A percentile compares a stretch with the other conserved stretches of the same genome.
Evolutionary conservation across 2,329 filamentous ascomycete genomes (phyloP).

Genomic region (Alternaria incomplexa): DNA sequence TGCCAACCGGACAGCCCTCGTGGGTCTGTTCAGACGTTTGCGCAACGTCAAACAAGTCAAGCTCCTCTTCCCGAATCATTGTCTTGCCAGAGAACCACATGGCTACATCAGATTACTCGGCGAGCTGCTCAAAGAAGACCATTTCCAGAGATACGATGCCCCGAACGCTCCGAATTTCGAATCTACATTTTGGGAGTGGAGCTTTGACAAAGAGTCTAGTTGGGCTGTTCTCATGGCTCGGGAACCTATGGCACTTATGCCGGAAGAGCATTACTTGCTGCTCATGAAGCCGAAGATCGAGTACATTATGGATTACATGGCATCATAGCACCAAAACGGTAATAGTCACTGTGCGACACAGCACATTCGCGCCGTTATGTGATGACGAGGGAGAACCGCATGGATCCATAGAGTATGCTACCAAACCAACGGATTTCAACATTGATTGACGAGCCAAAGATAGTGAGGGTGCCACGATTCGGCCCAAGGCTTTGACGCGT

Average conservation of each 20-base stretch:
- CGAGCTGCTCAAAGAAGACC: constrained; percentile 50
- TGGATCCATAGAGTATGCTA: not conserved
- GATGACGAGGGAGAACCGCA: not conserved
- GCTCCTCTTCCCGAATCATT: constrained; percentile 35
- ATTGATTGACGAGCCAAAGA: not conserved
- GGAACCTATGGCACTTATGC: constrained; percentile 35
- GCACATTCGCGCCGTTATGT: not conserved
- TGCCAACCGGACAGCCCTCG: constrained; percentile 39
- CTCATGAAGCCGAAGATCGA: constrained; percentile 47
- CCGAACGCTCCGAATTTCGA: constrained; percentile 35
- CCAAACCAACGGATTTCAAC: not conserved
- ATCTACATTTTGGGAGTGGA: constrained; percentile 51
- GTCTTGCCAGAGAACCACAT: constrained; percentile 1
- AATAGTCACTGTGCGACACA: not conserved
- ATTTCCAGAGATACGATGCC: constrained; percentile 48
- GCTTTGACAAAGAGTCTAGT: constrained; percentile 31
- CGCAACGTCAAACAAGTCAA: constrained; percentile 40
- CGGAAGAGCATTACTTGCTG: constrained; percentile 48
- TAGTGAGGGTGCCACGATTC: not conserved
- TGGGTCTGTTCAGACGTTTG: constrained; percentile 42
- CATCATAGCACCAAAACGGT: not conserved
- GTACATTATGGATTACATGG: constrained; percentile 29
- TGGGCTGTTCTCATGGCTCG: constrained; percentile 38
- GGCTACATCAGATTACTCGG: constrained; percentile 46
- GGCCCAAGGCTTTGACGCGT: not conserved